These are phyloP conservation scores for Cyberlindnera japonica DNA, from an alignment of 805 yeast genomes.

Conservation along the genomic window DNA sequence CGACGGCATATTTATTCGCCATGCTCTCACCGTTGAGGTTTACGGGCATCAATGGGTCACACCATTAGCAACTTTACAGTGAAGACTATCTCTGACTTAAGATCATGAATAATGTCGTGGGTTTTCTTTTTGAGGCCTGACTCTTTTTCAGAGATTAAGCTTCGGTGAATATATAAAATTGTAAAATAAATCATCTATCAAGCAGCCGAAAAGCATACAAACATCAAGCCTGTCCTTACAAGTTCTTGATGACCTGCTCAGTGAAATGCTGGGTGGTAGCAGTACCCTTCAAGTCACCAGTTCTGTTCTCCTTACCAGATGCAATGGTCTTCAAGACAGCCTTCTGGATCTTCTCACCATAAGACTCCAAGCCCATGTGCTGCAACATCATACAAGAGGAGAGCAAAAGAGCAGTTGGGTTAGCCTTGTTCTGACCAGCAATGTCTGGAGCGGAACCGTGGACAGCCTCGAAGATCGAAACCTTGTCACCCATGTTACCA, in stretches of 20 bases:
- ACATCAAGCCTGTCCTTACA: conserved; percentile 12
- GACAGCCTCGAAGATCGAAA: conserved; percentile 98
- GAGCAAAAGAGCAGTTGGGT: conserved; percentile 95
- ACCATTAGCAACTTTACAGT: too few relatives aligned
- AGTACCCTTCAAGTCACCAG: conserved; percentile 92
- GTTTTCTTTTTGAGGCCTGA: not conserved
- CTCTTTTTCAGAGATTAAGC: not conserved
- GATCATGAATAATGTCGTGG: conserved; percentile 8
- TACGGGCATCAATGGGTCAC: too few relatives aligned
- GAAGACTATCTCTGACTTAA: not conserved
- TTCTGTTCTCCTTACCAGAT: conserved; percentile 92
- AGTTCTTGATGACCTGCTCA: conserved; percentile 72
- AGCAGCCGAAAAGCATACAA: not conserved
- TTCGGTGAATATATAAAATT: not conserved
- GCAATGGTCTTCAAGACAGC: conserved; percentile 90
- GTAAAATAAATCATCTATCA: conserved; percentile 8
- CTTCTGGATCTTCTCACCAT: conserved; percentile 80
- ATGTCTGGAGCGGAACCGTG: conserved; percentile 99
- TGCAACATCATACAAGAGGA: conserved; percentile 99
- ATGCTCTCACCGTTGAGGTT: too few relatives aligned
- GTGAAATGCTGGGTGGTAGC: conserved; percentile 90
- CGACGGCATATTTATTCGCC: too few relatives aligned
- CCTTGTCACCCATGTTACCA: conserved; percentile 98
- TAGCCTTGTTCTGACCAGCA: conserved; percentile 98
- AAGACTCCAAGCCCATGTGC: conserved; percentile 86